Percentiles rank a stretch among this genome's conserved stretches.
phyloP scores from a whole-genome alignment of 1,284 basidiomycete species.

The Ganoderma meredithae region DNA sequence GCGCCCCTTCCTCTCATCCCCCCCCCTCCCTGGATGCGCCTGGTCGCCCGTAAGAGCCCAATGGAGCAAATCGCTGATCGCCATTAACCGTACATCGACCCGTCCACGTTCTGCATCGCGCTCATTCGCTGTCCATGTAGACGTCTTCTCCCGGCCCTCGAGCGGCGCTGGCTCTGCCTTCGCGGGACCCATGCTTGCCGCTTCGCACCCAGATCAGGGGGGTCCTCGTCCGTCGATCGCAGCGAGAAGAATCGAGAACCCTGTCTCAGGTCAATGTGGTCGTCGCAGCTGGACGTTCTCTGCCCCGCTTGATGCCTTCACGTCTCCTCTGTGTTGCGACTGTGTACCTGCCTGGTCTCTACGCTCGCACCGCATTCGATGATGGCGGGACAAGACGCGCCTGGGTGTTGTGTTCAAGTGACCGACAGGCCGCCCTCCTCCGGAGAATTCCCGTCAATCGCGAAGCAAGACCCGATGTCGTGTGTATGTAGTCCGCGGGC shows the following conservation, averaged over 20 bases:
- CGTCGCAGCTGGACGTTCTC: neutral
- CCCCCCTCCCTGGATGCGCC: neutral
- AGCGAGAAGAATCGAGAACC: neutral
- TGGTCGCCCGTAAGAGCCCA: neutral
- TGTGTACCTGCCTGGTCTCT: neutral
- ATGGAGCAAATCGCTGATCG: constrained; percentile 4
- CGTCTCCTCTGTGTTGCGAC: neutral
- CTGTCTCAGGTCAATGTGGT: constrained; percentile 1
- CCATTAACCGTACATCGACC: neutral
- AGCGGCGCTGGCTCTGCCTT: neutral
- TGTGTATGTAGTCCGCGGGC: neutral
- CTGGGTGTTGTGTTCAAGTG: neutral
- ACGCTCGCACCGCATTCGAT: neutral
- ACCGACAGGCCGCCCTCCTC: neutral
- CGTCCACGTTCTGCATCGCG: neutral
- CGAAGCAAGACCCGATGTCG: neutral
- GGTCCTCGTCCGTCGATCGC: neutral
- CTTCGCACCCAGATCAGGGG: neutral
- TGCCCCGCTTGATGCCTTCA: neutral
- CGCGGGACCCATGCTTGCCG: neutral
- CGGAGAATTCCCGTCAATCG: neutral
- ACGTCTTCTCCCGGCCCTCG: neutral
- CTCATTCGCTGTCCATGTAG: neutral
- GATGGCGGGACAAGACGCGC: neutral
- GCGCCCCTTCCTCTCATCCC: neutral